Base-by-base conservation (phyloP, 306 rosid genomes). In the Rosa rugosa region DNA sequence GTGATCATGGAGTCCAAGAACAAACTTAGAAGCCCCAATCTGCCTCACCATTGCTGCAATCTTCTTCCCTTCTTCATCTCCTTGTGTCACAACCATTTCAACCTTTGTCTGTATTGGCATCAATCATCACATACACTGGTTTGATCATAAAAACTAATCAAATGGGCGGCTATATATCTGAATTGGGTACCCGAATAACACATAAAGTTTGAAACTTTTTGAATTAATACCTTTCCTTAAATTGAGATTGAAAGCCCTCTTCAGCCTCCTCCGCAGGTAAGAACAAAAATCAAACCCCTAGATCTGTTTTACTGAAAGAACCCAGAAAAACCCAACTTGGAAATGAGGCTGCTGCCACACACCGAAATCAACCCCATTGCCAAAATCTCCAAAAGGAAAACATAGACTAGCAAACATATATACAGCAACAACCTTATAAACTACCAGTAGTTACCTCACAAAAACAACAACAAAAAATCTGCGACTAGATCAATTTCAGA, bases 81-180 rank as follows among this genome's bases (percentile, higher is more conserved):
- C 97, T 82, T 94, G 93, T 31, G 87, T 79, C 56, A 94, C 97
- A 34, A 94, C 66, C 73, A 94, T 92, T 93, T 94, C 98, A 78
- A 89, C 97, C 88, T 85, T 94, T 76, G 97, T 86, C 97, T 94
- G 94, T 86, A 88, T 82, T 47, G 78, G 75, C 83, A 78, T 81
- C 80, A 69, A 72, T 73, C 79, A 80, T 69, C 66, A 73, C 41
- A 51, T 11, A 53, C 77, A 73, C 49, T 54, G 63, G 42, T 60
- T 60, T 38, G 66, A 54, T 53, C 66, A 73, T 53, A 22, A 10
- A 56, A 56, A 56, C 2, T n/a, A 56, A 56, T 56, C 63, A 56
- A 56, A 56, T n/a, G 63, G 63, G 25, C 63, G 6, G n/a, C 63
- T 56, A 56, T 56, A 22, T 18, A 56, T n/a, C 27, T 56, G 62